These are phyloP conservation scores for Lunularia cruciata DNA, from an alignment of 225 moss, liverwort and hornwort species.

Conservation along the genomic window DNA sequence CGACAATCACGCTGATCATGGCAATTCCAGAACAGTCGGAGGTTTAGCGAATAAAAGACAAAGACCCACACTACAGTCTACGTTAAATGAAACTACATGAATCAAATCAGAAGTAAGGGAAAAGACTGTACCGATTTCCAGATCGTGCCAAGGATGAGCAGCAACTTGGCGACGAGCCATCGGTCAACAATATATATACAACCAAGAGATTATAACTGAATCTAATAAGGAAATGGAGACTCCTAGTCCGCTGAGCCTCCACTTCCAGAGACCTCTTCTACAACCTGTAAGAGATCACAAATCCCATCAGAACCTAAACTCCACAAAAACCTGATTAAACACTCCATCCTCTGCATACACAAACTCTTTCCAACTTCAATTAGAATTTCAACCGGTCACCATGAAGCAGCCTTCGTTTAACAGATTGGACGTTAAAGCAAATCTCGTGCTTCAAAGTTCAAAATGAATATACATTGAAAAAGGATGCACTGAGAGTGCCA, in stretches of 20 bases:
- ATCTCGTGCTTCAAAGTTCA: no score
- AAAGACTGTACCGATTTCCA: conserved; percentile 27
- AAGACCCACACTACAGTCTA: not conserved
- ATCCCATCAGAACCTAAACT: not conserved
- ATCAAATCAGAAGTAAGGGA: not conserved
- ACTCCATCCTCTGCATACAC: not conserved
- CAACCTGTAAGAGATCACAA: not conserved
- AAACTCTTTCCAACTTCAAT: no score
- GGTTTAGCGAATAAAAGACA: not conserved
- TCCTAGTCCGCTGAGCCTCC: not conserved
- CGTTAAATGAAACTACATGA: not conserved
- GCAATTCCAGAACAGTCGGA: not conserved
- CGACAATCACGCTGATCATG: not conserved
- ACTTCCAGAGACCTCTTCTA: not conserved
- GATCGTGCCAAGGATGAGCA: conserved; percentile 42
- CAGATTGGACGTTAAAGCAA: no score
- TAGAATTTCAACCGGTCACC: no score
- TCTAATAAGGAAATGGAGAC: no score
- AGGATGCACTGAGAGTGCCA: no score
- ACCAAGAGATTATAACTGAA: no score
- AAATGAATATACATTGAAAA: no score
- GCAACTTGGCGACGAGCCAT: conserved; percentile 34
- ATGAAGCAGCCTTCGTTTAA: no score
- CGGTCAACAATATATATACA: not conserved
- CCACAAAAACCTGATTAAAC: not conserved